Conservation (phyloP, 495 filamentous ascomycete species). For the Recurvomyces mirabilis region DNA sequence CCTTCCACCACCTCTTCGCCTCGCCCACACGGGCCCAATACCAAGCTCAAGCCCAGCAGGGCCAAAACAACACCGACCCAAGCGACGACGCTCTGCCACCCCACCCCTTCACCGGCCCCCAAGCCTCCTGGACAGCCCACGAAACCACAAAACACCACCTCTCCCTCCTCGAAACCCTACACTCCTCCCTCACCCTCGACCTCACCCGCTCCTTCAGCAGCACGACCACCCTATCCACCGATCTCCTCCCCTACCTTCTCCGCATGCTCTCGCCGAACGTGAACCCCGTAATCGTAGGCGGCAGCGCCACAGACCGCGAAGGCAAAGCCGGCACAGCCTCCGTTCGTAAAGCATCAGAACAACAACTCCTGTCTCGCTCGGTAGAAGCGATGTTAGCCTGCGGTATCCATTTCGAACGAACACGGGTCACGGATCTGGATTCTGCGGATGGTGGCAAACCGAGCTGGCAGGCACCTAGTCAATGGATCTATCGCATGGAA, state of each 20-base stretch:
- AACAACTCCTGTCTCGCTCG: constrained; percentile 62
- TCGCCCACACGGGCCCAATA: constrained; percentile 31
- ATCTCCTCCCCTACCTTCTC: constrained; percentile 72
- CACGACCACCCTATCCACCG: constrained; percentile 58
- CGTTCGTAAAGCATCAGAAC: constrained; percentile 76
- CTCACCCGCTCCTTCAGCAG: constrained; percentile 67
- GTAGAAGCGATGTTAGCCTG: constrained; percentile 69
- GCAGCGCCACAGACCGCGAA: constrained; percentile 24
- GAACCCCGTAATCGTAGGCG: constrained; percentile 71
- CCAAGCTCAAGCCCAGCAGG: not conserved
- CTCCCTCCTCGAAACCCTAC: constrained; percentile 42
- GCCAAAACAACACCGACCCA: constrained; percentile 10
- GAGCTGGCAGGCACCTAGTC: constrained; percentile 18
- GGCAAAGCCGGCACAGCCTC: constrained; percentile 66
- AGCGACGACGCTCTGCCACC: constrained; percentile 35
- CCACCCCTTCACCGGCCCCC: constrained; percentile 66
- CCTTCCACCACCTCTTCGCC: constrained; percentile 87
- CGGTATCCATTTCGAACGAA: constrained; percentile 71
- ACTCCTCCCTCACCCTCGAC: constrained; percentile 44
- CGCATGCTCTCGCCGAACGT: constrained; percentile 78
- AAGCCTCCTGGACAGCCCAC: constrained; percentile 65
- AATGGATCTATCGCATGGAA: constrained; percentile 90
- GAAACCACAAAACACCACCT: constrained; percentile 64
- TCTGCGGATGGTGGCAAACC: constrained; percentile 32
- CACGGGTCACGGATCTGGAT: constrained; percentile 58